Conservation (phyloP, 2,329 filamentous ascomycete species). For the Fusarium torreyae region DNA sequence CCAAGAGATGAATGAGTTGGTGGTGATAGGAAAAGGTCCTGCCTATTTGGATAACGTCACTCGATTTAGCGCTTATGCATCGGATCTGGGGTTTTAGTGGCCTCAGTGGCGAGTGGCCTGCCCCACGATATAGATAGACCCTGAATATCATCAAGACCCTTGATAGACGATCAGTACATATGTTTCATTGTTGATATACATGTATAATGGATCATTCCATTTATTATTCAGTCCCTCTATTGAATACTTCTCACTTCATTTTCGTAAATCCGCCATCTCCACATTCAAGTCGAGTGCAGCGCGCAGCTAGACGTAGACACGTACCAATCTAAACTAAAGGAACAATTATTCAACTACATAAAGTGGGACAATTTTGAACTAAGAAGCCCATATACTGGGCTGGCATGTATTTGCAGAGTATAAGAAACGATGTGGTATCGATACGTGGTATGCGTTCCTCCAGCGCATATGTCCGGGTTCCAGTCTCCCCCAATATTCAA, state of each 20-base stretch:
- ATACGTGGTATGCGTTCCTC: constrained; percentile 44
- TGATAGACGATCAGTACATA: neutral
- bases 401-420: constrained; percentile 27
- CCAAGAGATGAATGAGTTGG: constrained; percentile 13
- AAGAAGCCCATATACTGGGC: constrained; percentile 14
- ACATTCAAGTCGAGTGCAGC: too few relatives aligned
- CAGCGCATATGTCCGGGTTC: constrained; percentile 41
- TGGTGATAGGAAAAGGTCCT: neutral
- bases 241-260: too few relatives aligned
- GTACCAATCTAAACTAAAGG: neutral
- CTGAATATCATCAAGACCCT: constrained; percentile 1
- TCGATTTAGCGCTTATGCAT: constrained; percentile 22
- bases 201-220: too few relatives aligned
- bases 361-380: neutral
- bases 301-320: too few relatives aligned
- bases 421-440: constrained; percentile 50
- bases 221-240: too few relatives aligned
- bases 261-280: too few relatives aligned
- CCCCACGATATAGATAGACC: neutral
- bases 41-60: neutral
- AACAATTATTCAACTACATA: neutral
- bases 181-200: neutral
- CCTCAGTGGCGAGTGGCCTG: neutral
- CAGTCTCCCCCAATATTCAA: constrained; percentile 31
- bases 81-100: constrained; percentile 1